Percentiles rank a stretch among this genome's conserved stretches.
These are phyloP conservation scores for Neocatenulostroma microsporum DNA, from an alignment of 2,329 filamentous ascomycete species.

Conservation along the genomic window DNA sequence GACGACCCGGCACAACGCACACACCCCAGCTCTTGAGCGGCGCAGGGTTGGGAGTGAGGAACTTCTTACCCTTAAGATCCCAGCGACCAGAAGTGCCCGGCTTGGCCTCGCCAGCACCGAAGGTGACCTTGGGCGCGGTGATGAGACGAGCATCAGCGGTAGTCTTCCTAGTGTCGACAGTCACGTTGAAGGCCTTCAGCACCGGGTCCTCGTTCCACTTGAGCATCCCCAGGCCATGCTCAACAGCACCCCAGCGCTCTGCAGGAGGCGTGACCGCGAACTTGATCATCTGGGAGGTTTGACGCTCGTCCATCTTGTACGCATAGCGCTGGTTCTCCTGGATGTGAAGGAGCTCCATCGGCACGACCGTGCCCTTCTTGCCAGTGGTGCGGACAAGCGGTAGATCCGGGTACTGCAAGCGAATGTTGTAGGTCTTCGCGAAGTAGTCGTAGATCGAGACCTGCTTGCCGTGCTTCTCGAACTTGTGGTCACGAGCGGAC, in stretches of 20 bases:
- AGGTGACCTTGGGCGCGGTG: conserved; percentile 62
- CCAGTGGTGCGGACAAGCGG: conserved; percentile 54
- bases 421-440: conserved; percentile 44
- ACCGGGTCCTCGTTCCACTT: conserved; percentile 62
- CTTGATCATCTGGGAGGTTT: conserved; percentile 86
- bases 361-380: conserved; percentile 41
- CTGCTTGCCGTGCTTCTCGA: conserved; percentile 34
- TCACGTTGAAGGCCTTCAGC: conserved; percentile 64
- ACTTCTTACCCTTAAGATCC: conserved; percentile 78
- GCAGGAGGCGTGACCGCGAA: conserved; percentile 74
- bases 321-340: conserved; percentile 50
- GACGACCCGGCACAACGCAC: conserved; percentile 53
- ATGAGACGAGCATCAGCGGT: conserved; percentile 61
- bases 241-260: conserved; percentile 61
- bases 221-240: conserved; percentile 58
- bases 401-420: conserved; percentile 39
- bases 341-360: conserved; percentile 50
- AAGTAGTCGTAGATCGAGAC: conserved; percentile 55
- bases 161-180: conserved; percentile 58
- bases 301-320: conserved; percentile 50
- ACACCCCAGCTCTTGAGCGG: conserved; percentile 67
- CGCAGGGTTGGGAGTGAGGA: conserved; percentile 54
- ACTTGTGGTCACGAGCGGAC: conserved; percentile 37
- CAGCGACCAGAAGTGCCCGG: conserved; percentile 68
- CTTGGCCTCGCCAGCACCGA: conserved; percentile 46